phyloP scores from a whole-genome alignment of 305 asterid genomes.

The Fraxinus sp. region DNA sequence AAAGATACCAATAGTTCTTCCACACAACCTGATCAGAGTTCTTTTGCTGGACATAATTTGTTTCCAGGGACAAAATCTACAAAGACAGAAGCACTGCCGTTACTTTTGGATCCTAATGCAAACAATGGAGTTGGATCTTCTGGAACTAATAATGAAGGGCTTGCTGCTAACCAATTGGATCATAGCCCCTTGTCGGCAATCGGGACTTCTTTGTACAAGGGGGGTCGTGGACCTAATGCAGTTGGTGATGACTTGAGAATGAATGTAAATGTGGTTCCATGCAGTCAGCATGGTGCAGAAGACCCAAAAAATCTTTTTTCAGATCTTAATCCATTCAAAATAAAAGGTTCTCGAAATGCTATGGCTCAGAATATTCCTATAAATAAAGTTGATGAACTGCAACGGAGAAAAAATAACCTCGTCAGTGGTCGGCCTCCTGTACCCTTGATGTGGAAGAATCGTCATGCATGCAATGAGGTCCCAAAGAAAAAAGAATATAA shows the following conservation, averaged over 20 bases:
- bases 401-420: constrained; percentile 48
- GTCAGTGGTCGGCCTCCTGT: constrained; percentile 59
- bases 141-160: constrained; percentile 44
- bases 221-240: constrained; percentile 71
- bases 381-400: constrained; percentile 56
- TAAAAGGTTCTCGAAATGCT: constrained; percentile 71
- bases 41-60: constrained; percentile 36
- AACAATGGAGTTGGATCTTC: constrained; percentile 64
- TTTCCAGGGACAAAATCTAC: constrained; percentile 38
- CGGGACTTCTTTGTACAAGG: constrained; percentile 68
- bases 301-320: constrained; percentile 86
- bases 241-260: constrained; percentile 63
- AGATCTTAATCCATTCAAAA: constrained; percentile 92
- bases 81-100: constrained; percentile 44
- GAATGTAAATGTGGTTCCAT: constrained; percentile 72
- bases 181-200: constrained; percentile 50
- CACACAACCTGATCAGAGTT: constrained; percentile 43
- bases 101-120: constrained; percentile 37
- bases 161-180: constrained; percentile 54
- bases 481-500: constrained; percentile 52
- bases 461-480: constrained; percentile 59
- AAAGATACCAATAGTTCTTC: constrained; percentile 35
- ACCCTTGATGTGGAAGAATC: constrained; percentile 74
- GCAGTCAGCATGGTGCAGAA: constrained; percentile 54
- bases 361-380: constrained; percentile 49